Evolutionary conservation across 768 basidiomycete species (phyloP), one percentile per base, ranked within the genome.

Genomic region (Chlorophyllum brunneum): DNA sequence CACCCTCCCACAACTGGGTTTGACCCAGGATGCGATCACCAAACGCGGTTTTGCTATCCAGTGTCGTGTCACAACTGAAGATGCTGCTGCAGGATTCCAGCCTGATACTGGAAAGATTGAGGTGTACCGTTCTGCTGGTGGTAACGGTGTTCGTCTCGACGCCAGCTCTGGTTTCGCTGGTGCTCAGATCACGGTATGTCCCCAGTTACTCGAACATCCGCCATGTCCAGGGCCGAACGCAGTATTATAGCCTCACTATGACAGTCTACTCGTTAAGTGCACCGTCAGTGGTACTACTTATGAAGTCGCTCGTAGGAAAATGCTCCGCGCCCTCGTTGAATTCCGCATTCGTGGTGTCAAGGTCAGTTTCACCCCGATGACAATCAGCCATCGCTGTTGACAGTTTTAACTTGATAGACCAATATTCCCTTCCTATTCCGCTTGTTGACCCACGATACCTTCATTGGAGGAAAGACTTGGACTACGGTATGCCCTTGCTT

Each of bases 371-470:
- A 4, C 5, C 2, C 33, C 5, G 27, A 13, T 23, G 10, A 6
- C n/a, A 8, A 9, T 10, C 10, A 26, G 22, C 18, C 13, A 23
- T 33, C 10, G n/a, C 29, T 40, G 9, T 27, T 6, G 27, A 41
- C 16, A 2, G 18, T 24, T n/a, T 27, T n/a, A 22, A 22, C 27
- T 48, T 27, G 34, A 5, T 56, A 95, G 92, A 99, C 97, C 60
- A 98, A 98, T 70, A 98, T 98, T 59, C 97, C 97, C 11, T 99
- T 99, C 89, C 74, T 99, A 60, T 98, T 99, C 83, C 90, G 95
- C 55, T 82, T 99, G 23, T 78, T 99, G 58, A 98, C 97, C 4
- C 92, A 98, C 70, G 93, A 95, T 61, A 82, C 94, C 60, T 99
- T 97, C 73, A 89, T 98, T 59, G 86, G 82, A 31, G 95, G 95